Percentiles rank a stretch among this genome's conserved stretches.
Evolutionary conservation across 257 asterid species (phyloP).

Genomic region (Perilla frutescens): DNA sequence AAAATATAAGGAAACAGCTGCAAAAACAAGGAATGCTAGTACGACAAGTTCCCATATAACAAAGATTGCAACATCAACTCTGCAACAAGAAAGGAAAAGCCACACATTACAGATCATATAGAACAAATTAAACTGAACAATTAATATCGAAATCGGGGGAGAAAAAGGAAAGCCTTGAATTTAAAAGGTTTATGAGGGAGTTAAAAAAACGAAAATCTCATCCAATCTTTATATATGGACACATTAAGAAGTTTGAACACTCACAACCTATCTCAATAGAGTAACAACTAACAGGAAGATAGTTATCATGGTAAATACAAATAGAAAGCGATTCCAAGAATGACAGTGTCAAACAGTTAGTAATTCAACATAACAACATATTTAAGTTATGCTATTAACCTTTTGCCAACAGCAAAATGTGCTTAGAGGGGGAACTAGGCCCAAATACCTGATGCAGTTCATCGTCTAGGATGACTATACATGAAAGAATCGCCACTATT

Average conservation of each 20-base stretch:
- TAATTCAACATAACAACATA: background rate
- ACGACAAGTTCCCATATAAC: conserved; percentile 79
- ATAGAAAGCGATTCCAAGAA: background rate
- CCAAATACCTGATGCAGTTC: background rate
- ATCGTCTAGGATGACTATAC: background rate
- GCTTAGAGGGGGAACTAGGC: background rate
- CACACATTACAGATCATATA: conserved; percentile 23
- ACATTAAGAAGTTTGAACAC: background rate
- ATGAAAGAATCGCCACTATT: background rate
- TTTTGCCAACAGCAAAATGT: conserved; percentile 3
- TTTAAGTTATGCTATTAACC: background rate
- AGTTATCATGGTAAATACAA: conserved; percentile 3
- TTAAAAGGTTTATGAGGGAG: background rate
- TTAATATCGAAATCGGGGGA: background rate
- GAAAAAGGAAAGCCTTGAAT: background rate
- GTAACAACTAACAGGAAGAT: conserved; percentile 6
- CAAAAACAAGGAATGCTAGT: conserved; percentile 75
- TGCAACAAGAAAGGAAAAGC: conserved; percentile 41
- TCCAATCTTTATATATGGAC: background rate
- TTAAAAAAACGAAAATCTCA: background rate
- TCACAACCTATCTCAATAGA: background rate
- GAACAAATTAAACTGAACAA: background rate
- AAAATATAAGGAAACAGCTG: conserved; percentile 72
- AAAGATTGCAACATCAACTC: conserved; percentile 80
- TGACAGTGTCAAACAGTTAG: background rate